Evolutionary conservation across 306 rosid genomes (phyloP).

Genomic region (Pterocarpus santalinus): DNA sequence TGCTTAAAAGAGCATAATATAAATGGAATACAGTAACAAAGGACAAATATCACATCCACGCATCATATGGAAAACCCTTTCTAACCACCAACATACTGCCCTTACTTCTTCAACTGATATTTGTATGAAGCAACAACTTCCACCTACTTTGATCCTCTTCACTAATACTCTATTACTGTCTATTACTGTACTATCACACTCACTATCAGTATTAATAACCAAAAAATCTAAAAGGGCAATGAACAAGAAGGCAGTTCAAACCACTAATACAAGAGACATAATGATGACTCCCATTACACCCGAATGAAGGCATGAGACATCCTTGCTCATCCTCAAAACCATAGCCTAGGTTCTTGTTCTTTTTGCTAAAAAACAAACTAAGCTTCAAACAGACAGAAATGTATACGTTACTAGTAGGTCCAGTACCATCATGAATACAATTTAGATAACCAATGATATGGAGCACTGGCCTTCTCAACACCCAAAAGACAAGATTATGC

Average conservation of each 20-base stretch:
- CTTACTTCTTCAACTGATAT: constrained; percentile 23
- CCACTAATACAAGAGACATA: constrained; percentile 1
- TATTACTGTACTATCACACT: constrained; percentile 1
- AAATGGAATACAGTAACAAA: constrained; percentile 11
- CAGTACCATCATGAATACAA: constrained; percentile 23
- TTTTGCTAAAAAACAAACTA: no score
- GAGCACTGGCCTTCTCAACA: background rate
- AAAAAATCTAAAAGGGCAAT: constrained; percentile 9
- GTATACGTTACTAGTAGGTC: background rate
- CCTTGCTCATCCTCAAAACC: no score
- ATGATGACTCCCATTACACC: background rate
- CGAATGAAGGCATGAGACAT: no score
- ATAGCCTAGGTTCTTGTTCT: no score
- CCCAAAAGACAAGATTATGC: constrained; percentile 9
- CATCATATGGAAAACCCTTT: background rate
- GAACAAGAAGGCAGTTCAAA: constrained; percentile 33
- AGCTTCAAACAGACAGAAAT: no score
- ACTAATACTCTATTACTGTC: background rate
- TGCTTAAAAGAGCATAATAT: constrained; percentile 15
- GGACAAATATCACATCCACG: constrained; percentile 23
- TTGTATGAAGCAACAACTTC: constrained; percentile 10
- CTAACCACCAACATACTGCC: constrained; percentile 1
- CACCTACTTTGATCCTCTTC: constrained; percentile 13
- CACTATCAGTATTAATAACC: background rate
- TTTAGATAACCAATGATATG: constrained; percentile 17